Conservation (phyloP, 768 basidiomycete genomes). For the Agrocybe pediades region DNA sequence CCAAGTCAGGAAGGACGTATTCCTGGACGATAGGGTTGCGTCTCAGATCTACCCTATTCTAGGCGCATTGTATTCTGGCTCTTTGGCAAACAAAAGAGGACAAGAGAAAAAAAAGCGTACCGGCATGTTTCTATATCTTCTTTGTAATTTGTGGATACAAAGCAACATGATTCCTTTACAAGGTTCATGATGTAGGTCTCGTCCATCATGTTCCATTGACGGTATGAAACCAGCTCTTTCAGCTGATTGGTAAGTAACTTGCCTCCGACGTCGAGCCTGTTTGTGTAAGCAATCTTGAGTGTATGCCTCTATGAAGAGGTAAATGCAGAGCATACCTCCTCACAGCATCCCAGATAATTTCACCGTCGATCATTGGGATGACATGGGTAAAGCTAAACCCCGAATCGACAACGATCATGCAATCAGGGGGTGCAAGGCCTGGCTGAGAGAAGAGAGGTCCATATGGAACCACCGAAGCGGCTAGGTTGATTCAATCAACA, state of each 20-base stretch:
- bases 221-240: slow-evolving; percentile 90
- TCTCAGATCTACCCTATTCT: slow-evolving; percentile 52
- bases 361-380: slow-evolving; percentile 76
- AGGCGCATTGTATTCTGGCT: slow-evolving; percentile 18
- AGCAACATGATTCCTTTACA: slow-evolving; percentile 90
- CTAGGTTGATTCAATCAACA: slow-evolving; percentile 41
- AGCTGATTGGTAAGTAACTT: slow-evolving; percentile 95
- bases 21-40: slow-evolving; percentile 77
- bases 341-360: slow-evolving; percentile 78
- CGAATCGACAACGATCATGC: slow-evolving; percentile 81
- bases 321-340: slow-evolving; percentile 58
- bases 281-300: slow-evolving; percentile 7
- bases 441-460: slow-evolving; percentile 65
- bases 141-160: slow-evolving; percentile 73
- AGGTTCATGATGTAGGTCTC: slow-evolving; percentile 93
- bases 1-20: slow-evolving; percentile 89
- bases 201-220: slow-evolving; percentile 99
- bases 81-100: slow-evolving; percentile 1
- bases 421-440: slow-evolving; percentile 64
- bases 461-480: slow-evolving; percentile 77
- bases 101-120: slow-evolving; percentile 45
- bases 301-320: background rate
- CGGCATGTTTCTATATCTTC: slow-evolving; percentile 76
- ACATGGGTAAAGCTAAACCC: slow-evolving; percentile 96
- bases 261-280: slow-evolving; percentile 91